Conservation (phyloP, 257 asterid species). For the Solanum chiquidenum region DNA sequence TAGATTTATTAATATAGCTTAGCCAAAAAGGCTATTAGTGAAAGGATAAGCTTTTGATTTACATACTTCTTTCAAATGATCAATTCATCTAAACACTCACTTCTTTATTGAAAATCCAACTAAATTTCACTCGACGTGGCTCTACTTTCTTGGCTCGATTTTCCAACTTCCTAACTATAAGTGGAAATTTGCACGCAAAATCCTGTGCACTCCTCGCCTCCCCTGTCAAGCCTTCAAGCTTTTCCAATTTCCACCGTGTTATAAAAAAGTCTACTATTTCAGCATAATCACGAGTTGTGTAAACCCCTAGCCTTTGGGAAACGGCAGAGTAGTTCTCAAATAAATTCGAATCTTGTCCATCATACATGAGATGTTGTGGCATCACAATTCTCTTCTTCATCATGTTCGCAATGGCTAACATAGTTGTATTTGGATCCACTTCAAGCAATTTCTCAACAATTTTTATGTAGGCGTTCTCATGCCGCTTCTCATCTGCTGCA, state of each 20-base stretch:
- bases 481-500: conserved; percentile 31
- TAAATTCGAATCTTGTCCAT: conserved; percentile 13
- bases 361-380: conserved; percentile 27
- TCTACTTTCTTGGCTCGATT: conserved; percentile 3
- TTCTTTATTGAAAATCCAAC: conserved; percentile 22
- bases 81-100: not conserved
- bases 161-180: conserved; percentile 5
- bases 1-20: too few relatives aligned
- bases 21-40: too few relatives aligned
- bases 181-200: conserved; percentile 19
- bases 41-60: too few relatives aligned
- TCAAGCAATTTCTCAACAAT: conserved; percentile 20
- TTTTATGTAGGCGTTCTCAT: conserved; percentile 11
- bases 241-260: conserved; percentile 20
- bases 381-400: conserved; percentile 25
- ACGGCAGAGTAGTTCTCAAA: conserved; percentile 13
- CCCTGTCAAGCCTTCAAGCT: conserved; percentile 9
- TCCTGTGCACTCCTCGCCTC: conserved; percentile 20
- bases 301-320: conserved; percentile 10
- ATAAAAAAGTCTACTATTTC: conserved; percentile 22
- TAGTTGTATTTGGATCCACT: conserved; percentile 14
- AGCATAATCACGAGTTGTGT: conserved; percentile 17
- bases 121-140: conserved; percentile 1
- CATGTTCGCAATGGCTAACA: conserved; percentile 26
- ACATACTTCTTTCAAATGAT: not conserved